phyloP scores from a whole-genome alignment of 2,329 filamentous ascomycete genomes.

The Ophiostoma quercus region DNA sequence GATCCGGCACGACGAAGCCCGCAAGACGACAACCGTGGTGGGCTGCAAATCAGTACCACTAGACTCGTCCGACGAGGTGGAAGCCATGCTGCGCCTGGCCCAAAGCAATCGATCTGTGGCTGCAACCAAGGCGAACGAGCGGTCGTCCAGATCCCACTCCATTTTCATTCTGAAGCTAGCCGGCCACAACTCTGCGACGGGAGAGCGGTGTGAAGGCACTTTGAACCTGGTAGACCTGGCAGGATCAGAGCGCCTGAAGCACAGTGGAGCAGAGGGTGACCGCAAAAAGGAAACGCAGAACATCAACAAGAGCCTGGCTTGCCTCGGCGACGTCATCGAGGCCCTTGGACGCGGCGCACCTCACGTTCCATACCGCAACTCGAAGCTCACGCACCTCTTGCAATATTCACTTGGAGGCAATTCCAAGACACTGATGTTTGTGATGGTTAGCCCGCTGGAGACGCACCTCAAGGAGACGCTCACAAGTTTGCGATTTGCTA shows the following conservation, averaged over 20 bases:
- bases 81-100: conserved; percentile 72
- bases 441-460: conserved; percentile 92
- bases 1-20: conserved; percentile 77
- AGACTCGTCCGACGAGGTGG: conserved; percentile 73
- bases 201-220: conserved; percentile 83
- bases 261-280: conserved; percentile 80
- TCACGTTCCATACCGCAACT: conserved; percentile 92
- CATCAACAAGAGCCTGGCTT: conserved; percentile 93
- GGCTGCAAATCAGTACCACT: conserved; percentile 73
- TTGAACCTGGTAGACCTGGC: conserved; percentile 94
- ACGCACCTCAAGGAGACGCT: conserved; percentile 87
- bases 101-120: conserved; percentile 85
- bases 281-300: conserved; percentile 90
- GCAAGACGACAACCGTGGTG: conserved; percentile 74
- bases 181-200: conserved; percentile 67
- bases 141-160: conserved; percentile 88
- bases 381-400: conserved; percentile 90
- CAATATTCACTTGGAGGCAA: conserved; percentile 94
- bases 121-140: conserved; percentile 94
- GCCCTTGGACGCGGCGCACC: conserved; percentile 78
- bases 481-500: conserved; percentile 92
- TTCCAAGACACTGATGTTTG: conserved; percentile 97
- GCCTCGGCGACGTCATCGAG: conserved; percentile 88
- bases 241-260: conserved; percentile 83
- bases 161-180: conserved; percentile 85